These are phyloP conservation scores for Beverwykella pulmonaria DNA, from an alignment of 495 filamentous ascomycete genomes.

Conservation along the genomic window DNA sequence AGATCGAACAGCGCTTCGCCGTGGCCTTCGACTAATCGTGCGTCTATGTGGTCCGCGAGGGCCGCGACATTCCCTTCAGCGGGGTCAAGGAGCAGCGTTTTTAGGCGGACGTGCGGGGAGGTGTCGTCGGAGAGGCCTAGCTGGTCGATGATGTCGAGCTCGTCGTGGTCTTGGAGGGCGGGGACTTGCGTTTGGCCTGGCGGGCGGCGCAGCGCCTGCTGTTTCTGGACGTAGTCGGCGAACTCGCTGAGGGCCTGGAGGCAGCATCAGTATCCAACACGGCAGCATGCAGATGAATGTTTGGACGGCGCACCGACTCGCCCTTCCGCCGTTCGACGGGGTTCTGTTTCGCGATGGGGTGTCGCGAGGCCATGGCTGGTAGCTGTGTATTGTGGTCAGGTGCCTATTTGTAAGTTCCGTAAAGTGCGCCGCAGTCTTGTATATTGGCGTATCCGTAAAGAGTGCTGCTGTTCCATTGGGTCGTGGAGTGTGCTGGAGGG, in stretches of 20 bases:
- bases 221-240: constrained; percentile 94
- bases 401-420: constrained; percentile 17
- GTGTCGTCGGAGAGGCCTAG: constrained; percentile 79
- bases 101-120: constrained; percentile 63
- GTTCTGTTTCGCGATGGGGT: constrained; percentile 26
- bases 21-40: constrained; percentile 78
- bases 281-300: too few relatives aligned
- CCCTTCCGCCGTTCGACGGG: constrained; percentile 74
- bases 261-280: neutral
- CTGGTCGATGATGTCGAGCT: constrained; percentile 89
- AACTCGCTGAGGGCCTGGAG: constrained; percentile 91
- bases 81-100: constrained; percentile 72
- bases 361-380: constrained; percentile 32
- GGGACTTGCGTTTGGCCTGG: constrained; percentile 41
- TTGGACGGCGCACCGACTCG: constrained; percentile 67
- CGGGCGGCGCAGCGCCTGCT: constrained; percentile 67
- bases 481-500: constrained; percentile 8
- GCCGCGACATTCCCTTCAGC: constrained; percentile 61
- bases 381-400: neutral
- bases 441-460: constrained; percentile 3
- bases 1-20: constrained; percentile 92
- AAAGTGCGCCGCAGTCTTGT: constrained; percentile 15
- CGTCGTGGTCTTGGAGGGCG: constrained; percentile 72
- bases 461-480: constrained; percentile 29
- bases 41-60: constrained; percentile 63